A percentile compares a stretch with the other conserved stretches of the same genome.
These are phyloP conservation scores for Pelargonium cotyledonis DNA, from an alignment of 441 rosid genomes.

Conservation along the genomic window DNA sequence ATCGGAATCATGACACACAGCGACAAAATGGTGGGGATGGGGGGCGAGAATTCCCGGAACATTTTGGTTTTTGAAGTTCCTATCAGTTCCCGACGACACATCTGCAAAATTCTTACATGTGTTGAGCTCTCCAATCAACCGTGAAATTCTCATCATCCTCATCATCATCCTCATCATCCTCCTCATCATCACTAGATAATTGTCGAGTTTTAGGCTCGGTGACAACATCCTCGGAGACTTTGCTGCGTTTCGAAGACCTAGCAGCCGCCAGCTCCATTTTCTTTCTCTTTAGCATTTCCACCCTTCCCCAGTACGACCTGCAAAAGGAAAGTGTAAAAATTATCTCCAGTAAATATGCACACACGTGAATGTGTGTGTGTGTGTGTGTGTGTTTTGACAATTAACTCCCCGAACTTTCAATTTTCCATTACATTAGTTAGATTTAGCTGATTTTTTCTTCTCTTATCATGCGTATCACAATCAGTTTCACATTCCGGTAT, in stretches of 20 bases:
- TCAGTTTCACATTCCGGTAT: too few species aligned
- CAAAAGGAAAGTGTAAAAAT: background rate
- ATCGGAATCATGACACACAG: too few species aligned
- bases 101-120: constrained; percentile 31
- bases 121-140: constrained; percentile 98
- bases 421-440: too few species aligned
- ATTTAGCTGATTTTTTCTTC: too few species aligned
- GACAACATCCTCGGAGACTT: constrained; percentile 32
- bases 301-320: constrained; percentile 59
- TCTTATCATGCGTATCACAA: too few species aligned
- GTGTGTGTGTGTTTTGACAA: too few species aligned
- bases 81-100: background rate
- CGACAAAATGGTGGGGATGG: too few species aligned
- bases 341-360: background rate
- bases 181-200: constrained; percentile 46
- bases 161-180: constrained; percentile 20
- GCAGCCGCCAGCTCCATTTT: constrained; percentile 64
- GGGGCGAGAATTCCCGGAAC: too few species aligned
- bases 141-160: constrained; percentile 52
- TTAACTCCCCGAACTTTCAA: too few species aligned
- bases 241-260: constrained; percentile 52
- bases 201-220: constrained; percentile 37
- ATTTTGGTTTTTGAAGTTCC: too few species aligned
- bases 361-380: background rate
- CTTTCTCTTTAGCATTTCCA: constrained; percentile 58